These are phyloP conservation scores for Nephelium lappaceum DNA, from an alignment of 345 rosid species.

Conservation along the genomic window DNA sequence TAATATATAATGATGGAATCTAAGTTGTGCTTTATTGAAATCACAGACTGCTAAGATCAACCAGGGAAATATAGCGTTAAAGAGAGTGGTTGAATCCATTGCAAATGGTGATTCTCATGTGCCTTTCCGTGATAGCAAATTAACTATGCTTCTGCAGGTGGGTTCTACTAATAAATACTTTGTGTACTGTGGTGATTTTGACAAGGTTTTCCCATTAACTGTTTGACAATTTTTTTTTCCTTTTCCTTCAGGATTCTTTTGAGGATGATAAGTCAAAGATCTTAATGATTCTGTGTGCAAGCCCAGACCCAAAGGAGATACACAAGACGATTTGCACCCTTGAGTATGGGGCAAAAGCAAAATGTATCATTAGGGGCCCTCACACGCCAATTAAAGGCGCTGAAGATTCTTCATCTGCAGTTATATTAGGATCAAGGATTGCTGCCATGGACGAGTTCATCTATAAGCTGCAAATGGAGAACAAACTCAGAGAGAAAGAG, in stretches of 20 bases:
- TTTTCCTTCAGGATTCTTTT: conserved; percentile 75
- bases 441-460: conserved; percentile 96
- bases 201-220: not conserved
- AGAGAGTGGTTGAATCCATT: conserved; percentile 96
- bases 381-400: conserved; percentile 68
- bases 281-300: conserved; percentile 92
- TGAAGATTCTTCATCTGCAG: conserved; percentile 69
- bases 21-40: conserved; percentile 21
- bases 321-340: conserved; percentile 97
- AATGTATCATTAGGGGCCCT: conserved; percentile 89
- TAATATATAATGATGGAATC: conserved; percentile 1
- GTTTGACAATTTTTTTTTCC: not conserved
- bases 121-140: conserved; percentile 96
- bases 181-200: conserved; percentile 5
- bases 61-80: conserved; percentile 92
- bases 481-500: conserved; percentile 78
- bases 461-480: conserved; percentile 80
- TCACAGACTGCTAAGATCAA: conserved; percentile 94
- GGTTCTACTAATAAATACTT: not conserved
- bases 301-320: conserved; percentile 93
- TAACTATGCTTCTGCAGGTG: conserved; percentile 96
- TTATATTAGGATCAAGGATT: conserved; percentile 68
- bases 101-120: conserved; percentile 99
- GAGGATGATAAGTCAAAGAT: conserved; percentile 97
- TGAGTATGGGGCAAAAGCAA: conserved; percentile 98